Base-by-base conservation (phyloP, 306 rosid genomes). In the Betula pendula region DNA sequence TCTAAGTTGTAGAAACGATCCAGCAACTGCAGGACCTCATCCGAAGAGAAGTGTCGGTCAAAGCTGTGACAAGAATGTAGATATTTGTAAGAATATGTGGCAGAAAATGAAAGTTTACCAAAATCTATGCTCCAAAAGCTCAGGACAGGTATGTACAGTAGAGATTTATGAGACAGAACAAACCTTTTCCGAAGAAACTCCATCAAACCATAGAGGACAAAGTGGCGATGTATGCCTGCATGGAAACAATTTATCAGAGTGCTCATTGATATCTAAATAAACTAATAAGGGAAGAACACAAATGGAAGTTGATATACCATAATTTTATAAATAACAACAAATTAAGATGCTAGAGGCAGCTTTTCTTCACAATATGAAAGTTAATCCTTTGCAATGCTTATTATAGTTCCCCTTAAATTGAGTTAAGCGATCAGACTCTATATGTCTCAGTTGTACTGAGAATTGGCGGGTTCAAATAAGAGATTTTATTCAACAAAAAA, bases 1-100 rank as follows among this genome's bases (percentile, higher is more conserved):
- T 96, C 98, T 80, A 96, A 22, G 87, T 92, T 92, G 89, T 92
- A 96, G 92, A 96, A 92, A 13, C 97, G 96, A 86, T 92, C 97
- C 79, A 96, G 81, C 91, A 96, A 79, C 78, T 92, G 97, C 20
- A 96, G 90, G 75, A 92, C 93, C 87, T 96, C 99, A 25, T 92
- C 99, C 0, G 99, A 77, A 67, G 99, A 86, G 86, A 96, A 96
- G 66, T 81, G 83, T 65, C 96, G 79, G 79, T 84, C 96, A 78
- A 94, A 94, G 81, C 98, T 94, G 89, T 75, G 24, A 73, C 59
- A 60, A 70, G 70, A 73, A 72, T 75, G 81, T 10, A 66, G 60
- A 52, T 77, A 74, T 43, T 55, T 74, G 65, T 68, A 31, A 65
- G 73, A 68, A 73, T 63, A 49, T n/a, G 24, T 48, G 69, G 50